Conservation (phyloP, 768 basidiomycete genomes). For the Tulasnella sp. region DNA sequence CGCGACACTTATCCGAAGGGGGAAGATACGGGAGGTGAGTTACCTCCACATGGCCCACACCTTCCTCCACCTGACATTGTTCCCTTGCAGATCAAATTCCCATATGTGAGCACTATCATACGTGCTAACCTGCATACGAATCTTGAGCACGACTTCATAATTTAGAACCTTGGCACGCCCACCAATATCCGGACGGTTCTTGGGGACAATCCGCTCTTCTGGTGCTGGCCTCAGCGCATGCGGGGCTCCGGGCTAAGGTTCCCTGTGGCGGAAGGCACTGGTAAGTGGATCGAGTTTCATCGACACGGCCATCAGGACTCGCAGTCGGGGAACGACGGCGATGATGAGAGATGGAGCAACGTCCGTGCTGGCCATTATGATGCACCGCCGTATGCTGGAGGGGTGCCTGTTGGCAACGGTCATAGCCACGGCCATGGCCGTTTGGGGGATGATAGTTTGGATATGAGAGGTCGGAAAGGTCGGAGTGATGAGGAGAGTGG, state of each 20-base stretch:
- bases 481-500: conserved; percentile 2
- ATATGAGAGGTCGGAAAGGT: not conserved
- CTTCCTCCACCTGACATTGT: not conserved
- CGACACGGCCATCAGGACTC: not conserved
- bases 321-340: not conserved
- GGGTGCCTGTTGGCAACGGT: conserved; percentile 3
- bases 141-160: not conserved
- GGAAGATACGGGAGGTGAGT: conserved; percentile 69
- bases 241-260: conserved; percentile 68
- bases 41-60: not conserved
- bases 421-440: not conserved
- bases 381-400: conserved; percentile 8
- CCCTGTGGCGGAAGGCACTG: conserved; percentile 55
- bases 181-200: conserved; percentile 70
- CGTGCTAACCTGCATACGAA: not conserved
- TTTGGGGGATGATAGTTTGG: not conserved
- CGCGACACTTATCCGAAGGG: conserved; percentile 70
- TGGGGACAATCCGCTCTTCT: conserved; percentile 60
- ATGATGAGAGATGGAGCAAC: not conserved
- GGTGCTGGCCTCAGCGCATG: conserved; percentile 68
- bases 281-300: conserved; percentile 56
- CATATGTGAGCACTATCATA: conserved; percentile 55
- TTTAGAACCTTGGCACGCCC: conserved; percentile 66
- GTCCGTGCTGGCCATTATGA: not conserved
- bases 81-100: conserved; percentile 64